Base-by-base conservation (phyloP, 805 yeast genomes). In the Candida piceae region DNA sequence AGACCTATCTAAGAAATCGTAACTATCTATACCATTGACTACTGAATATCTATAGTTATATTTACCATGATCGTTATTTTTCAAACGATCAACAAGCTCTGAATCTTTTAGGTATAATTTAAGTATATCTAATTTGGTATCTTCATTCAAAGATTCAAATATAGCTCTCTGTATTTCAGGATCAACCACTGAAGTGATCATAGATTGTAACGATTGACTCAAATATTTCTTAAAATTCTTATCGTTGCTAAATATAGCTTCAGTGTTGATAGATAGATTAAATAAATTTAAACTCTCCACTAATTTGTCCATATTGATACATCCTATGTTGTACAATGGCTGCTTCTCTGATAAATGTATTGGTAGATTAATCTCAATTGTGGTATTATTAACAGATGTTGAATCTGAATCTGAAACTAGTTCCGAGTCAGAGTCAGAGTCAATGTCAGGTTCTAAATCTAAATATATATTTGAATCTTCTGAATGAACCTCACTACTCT, bases 81-180 rank as follows among this genome's bases (percentile, higher is more conserved):
- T 40, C 35, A 50, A 42, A 16, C 34, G 39, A 10, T 33, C 29
- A 7, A 49, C 41, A 12, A 50, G 29, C 1, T 19, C 23, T 8
- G 46, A 40, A 36, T 56, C 57, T 5, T 34, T 39, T 29, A 56
- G 40, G 22, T 47, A 50, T 15, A 34, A 16, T 16, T 40, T 29
- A 36, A 56, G 17, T 2, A 53, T 40, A 4, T 39, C 31, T 20
- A 48, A 39, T 22, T 53, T 55, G 15, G 42, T 32, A 4, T 32
- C 32, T 10, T 39, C 44, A 12, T 44, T 41, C 18, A 55, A 28
- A 3, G 34, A 21, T 12, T 38, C 20, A 16, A 51, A 37, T 4
- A 41, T 17, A 2, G 34, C 15, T n/a, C 29, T 19, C 6, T 44
- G 19, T 1, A 43, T 20, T 7, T 34, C 32, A 6, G 35, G 20